These are phyloP conservation scores for Aspergillus awamori DNA, from an alignment of 2,329 filamentous ascomycete genomes.

Conservation along the genomic window DNA sequence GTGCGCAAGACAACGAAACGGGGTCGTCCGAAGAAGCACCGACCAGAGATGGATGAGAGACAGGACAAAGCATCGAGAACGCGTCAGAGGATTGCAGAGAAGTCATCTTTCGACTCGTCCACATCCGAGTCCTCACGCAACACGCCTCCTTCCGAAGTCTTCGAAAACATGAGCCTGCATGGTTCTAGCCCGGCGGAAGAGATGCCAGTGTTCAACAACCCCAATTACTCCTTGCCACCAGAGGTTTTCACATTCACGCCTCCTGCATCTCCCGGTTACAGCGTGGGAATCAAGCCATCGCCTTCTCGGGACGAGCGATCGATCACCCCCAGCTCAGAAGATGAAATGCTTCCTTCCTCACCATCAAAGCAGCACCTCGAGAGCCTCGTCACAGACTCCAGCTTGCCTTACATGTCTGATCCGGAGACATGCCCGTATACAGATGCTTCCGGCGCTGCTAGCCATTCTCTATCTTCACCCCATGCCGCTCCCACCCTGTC, in stretches of 20 bases:
- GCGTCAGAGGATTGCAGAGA: slow-evolving; percentile 46
- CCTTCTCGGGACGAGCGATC: slow-evolving; percentile 40
- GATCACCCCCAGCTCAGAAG: slow-evolving; percentile 43
- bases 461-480: slow-evolving; percentile 41
- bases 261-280: slow-evolving; percentile 49
- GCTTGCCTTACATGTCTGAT: slow-evolving; percentile 32
- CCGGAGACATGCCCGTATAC: slow-evolving; percentile 35
- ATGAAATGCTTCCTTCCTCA: slow-evolving; percentile 41
- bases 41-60: slow-evolving; percentile 62
- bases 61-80: slow-evolving; percentile 60
- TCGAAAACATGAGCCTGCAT: slow-evolving; percentile 45
- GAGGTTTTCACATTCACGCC: slow-evolving; percentile 52
- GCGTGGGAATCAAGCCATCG: slow-evolving; percentile 42
- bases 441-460: slow-evolving; percentile 31
- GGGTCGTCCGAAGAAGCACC: slow-evolving; percentile 64
- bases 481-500: slow-evolving; percentile 39
- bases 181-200: slow-evolving; percentile 39
- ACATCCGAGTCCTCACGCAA: slow-evolving; percentile 44
- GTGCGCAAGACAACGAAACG: slow-evolving; percentile 69
- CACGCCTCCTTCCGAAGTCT: slow-evolving; percentile 46
- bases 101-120: slow-evolving; percentile 38
- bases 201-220: slow-evolving; percentile 32
- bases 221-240: slow-evolving; percentile 40
- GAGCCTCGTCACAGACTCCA: slow-evolving; percentile 35
- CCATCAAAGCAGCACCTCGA: slow-evolving; percentile 35